Percentiles rank a stretch among this genome's conserved stretches.
Conservation (phyloP, 2,329 filamentous ascomycete genomes). For the Microcyclospora pomicola region DNA sequence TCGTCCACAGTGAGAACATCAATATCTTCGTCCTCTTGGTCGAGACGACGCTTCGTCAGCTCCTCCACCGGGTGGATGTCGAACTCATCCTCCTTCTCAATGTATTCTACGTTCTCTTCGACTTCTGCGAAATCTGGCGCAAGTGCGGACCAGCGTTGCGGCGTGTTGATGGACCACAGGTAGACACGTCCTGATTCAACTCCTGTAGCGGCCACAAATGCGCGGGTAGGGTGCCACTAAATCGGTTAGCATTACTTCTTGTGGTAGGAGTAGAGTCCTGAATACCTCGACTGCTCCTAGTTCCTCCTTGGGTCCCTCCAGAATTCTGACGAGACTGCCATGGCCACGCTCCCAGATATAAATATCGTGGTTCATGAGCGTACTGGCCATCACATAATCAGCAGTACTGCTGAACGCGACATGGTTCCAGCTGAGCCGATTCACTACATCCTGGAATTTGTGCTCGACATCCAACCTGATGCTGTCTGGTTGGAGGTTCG, state of each 20-base stretch:
- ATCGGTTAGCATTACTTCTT: constrained; percentile 5
- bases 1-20: constrained; percentile 72
- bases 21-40: constrained; percentile 84
- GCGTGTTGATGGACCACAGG: constrained; percentile 89
- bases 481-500: constrained; percentile 64
- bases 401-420: constrained; percentile 88
- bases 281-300: constrained; percentile 68
- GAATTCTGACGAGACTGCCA: constrained; percentile 87
- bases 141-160: constrained; percentile 92
- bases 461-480: constrained; percentile 87
- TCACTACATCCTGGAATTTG: constrained; percentile 96
- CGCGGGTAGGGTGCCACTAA: constrained; percentile 73
- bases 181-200: constrained; percentile 88
- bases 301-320: constrained; percentile 94
- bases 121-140: constrained; percentile 96
- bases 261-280: background rate
- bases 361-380: constrained; percentile 96
- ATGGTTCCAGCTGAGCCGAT: constrained; percentile 90
- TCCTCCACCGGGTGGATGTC: constrained; percentile 94
- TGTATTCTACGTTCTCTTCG: constrained; percentile 95
- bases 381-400: constrained; percentile 92
- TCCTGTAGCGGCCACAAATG: constrained; percentile 79
- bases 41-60: constrained; percentile 76
- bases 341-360: constrained; percentile 96
- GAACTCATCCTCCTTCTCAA: constrained; percentile 92